These are phyloP conservation scores for Ensete ventricosum DNA, from an alignment of 176 grass and related monocot genomes.

Conservation along the genomic window DNA sequence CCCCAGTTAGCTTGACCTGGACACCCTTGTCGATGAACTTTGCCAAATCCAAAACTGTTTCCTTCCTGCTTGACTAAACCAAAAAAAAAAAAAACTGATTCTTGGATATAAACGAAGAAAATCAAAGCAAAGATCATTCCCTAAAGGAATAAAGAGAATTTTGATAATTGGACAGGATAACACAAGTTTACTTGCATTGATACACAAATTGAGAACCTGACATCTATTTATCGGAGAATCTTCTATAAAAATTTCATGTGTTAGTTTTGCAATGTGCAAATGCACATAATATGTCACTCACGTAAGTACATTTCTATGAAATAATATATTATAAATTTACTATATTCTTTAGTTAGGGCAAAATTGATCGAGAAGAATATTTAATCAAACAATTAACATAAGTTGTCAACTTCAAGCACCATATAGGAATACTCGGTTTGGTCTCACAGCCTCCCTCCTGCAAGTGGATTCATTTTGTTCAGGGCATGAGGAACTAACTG, in stretches of 20 bases:
- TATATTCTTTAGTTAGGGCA: too few relatives aligned
- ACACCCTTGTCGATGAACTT: conserved; percentile 96
- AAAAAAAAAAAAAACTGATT: not conserved
- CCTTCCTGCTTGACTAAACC: conserved; percentile 67
- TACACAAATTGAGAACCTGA: too few relatives aligned
- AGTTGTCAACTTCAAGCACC: too few relatives aligned
- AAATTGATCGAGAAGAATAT: too few relatives aligned
- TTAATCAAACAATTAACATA: too few relatives aligned
- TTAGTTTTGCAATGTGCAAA: not conserved
- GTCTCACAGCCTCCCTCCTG: too few relatives aligned
- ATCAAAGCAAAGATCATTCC: not conserved
- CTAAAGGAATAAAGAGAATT: not conserved
- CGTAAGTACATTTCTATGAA: not conserved
- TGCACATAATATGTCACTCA: not conserved
- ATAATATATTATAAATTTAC: too few relatives aligned
- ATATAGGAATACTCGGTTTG: too few relatives aligned
- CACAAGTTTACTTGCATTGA: not conserved
- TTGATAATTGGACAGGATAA: not conserved
- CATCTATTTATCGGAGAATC: too few relatives aligned
- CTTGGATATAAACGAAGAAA: not conserved
- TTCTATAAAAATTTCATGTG: not conserved
- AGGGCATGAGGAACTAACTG: too few relatives aligned
- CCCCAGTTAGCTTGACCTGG: conserved; percentile 79
- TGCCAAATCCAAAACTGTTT: conserved; percentile 74
- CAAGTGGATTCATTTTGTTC: too few relatives aligned